Evolutionary conservation across 202 grass and related monocot genomes (phyloP).

Genomic region (Zizania palustris): DNA sequence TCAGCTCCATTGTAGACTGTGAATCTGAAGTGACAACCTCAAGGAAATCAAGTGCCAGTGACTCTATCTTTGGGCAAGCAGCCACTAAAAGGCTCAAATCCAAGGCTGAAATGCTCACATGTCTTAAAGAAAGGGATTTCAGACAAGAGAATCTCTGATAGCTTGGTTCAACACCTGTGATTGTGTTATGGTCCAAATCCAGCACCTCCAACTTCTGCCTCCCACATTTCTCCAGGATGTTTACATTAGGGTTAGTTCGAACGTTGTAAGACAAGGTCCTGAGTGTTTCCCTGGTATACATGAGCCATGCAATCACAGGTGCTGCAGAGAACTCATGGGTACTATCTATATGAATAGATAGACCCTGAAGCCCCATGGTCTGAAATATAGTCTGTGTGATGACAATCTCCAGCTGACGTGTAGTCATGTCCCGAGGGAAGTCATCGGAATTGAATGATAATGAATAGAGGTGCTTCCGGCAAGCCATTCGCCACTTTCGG

Average conservation of each 20-base stretch:
- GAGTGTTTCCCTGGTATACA: constrained; percentile 88
- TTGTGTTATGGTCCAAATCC: constrained; percentile 89
- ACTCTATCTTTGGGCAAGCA: constrained; percentile 85
- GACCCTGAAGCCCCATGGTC: constrained; percentile 73
- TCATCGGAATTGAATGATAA: constrained; percentile 78
- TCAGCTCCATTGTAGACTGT: constrained; percentile 89
- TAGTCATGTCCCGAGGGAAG: constrained; percentile 78
- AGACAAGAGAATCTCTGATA: constrained; percentile 96
- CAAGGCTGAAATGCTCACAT: constrained; percentile 87
- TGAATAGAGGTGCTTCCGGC: constrained; percentile 76
- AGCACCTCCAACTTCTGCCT: constrained; percentile 79
- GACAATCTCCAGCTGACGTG: constrained; percentile 83
- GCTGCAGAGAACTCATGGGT: constrained; percentile 83
- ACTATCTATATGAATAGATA: constrained; percentile 81
- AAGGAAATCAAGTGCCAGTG: constrained; percentile 83
- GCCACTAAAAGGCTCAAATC: constrained; percentile 81
- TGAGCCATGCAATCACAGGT: constrained; percentile 90
- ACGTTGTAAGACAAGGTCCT: constrained; percentile 82
- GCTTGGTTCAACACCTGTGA: constrained; percentile 87
- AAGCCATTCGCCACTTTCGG: constrained; percentile 82
- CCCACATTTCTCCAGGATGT: constrained; percentile 85
- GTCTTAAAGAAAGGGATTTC: constrained; percentile 82
- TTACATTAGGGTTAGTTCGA: constrained; percentile 77
- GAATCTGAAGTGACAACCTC: constrained; percentile 83
- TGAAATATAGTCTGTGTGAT: constrained; percentile 98